phyloP scores from a whole-genome alignment of 352 stramenopile genomes.

The Globisporangium orthogonon region DNA sequence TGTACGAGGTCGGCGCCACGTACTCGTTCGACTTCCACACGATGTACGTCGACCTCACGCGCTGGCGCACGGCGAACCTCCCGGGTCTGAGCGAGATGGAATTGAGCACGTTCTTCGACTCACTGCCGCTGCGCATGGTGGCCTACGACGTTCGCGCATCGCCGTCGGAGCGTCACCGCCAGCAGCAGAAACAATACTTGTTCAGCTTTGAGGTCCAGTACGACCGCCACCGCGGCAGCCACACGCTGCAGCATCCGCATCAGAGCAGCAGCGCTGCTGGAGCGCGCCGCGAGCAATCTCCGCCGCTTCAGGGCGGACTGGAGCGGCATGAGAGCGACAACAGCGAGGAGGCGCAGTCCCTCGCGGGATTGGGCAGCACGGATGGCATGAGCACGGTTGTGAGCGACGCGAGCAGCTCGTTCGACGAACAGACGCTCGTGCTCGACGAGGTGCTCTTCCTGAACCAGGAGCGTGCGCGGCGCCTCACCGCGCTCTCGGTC shows the following conservation, averaged over 20 bases:
- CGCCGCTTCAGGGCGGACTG: slow-evolving; percentile 1
- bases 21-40: slow-evolving; percentile 90
- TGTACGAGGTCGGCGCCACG: slow-evolving; percentile 49
- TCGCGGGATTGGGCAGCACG: slow-evolving; percentile 1
- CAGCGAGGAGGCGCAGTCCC: slow-evolving; percentile 6
- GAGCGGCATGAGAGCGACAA: slow-evolving; percentile 9
- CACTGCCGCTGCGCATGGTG: slow-evolving; percentile 59
- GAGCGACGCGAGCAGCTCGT: slow-evolving; percentile 44
- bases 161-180: slow-evolving; percentile 30
- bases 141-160: slow-evolving; percentile 44
- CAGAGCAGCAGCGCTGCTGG: not conserved
- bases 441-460: slow-evolving; percentile 31
- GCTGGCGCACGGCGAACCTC: slow-evolving; percentile 78
- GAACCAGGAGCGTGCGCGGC: slow-evolving; percentile 34
- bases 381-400: slow-evolving; percentile 36
- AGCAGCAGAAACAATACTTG: slow-evolving; percentile 64
- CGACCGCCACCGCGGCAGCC: slow-evolving; percentile 16
- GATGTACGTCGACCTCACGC: slow-evolving; percentile 80
- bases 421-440: slow-evolving; percentile 25
- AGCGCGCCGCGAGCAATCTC: slow-evolving; percentile 1
- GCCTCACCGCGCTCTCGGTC: slow-evolving; percentile 34
- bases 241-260: slow-evolving; percentile 1
- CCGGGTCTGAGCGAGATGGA: slow-evolving; percentile 69
- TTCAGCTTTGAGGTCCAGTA: slow-evolving; percentile 79
- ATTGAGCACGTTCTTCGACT: slow-evolving; percentile 75